phyloP scores from a whole-genome alignment of 805 yeast genomes.

The Cyberlindnera lachancei region DNA sequence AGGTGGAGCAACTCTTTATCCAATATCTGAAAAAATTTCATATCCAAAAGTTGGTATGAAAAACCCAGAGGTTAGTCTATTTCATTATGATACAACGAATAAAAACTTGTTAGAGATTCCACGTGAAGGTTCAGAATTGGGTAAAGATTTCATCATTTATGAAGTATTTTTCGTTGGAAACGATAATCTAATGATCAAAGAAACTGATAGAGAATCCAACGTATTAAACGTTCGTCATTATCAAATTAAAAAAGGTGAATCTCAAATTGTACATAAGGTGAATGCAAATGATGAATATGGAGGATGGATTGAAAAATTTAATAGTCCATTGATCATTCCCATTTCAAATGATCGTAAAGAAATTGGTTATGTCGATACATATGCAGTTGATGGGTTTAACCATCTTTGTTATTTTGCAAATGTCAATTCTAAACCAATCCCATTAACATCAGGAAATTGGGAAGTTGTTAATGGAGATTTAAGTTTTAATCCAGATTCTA shows the following conservation, averaged over 20 bases:
- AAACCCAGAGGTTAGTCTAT: constrained; percentile 60
- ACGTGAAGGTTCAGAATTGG: constrained; percentile 19
- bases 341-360: constrained; percentile 28
- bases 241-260: constrained; percentile 25
- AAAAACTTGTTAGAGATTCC: constrained; percentile 24
- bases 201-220: constrained; percentile 64
- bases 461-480: constrained; percentile 66
- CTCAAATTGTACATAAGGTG: constrained; percentile 37
- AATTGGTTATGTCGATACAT: constrained; percentile 75
- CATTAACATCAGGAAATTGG: constrained; percentile 77
- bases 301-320: constrained; percentile 75
- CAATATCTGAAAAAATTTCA: constrained; percentile 48
- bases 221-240: constrained; percentile 44
- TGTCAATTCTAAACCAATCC: constrained; percentile 38
- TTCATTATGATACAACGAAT: constrained; percentile 34
- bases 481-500: constrained; percentile 43
- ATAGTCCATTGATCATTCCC: constrained; percentile 49
- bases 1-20: constrained; percentile 44
- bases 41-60: constrained; percentile 82
- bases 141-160: constrained; percentile 48
- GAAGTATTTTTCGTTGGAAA: constrained; percentile 62
- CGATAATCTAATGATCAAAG: constrained; percentile 40
- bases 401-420: constrained; percentile 81
- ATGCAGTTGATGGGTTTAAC: constrained; percentile 52
- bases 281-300: constrained; percentile 38